A percentile compares a stretch with the other conserved stretches of the same genome.
Evolutionary conservation across 2,329 filamentous ascomycete genomes (phyloP).

Genomic region (Pseudogymnoascus sp.): DNA sequence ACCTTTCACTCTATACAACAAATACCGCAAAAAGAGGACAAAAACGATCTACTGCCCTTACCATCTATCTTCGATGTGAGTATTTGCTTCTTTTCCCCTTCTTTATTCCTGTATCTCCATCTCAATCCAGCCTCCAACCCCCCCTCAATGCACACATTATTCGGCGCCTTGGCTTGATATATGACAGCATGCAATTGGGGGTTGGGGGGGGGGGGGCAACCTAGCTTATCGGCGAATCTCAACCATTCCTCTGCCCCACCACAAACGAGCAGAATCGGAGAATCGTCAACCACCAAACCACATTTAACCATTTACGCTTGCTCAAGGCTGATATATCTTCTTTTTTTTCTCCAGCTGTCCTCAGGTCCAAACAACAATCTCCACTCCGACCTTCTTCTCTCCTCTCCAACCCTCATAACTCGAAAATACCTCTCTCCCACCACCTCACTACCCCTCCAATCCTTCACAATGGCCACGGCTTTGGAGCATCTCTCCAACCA

Average conservation of each 20-base stretch:
- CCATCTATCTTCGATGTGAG: background rate
- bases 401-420: background rate
- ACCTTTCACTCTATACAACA: background rate
- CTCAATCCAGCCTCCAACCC: background rate
- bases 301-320: background rate
- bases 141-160: background rate
- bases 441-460: background rate
- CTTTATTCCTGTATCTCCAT: background rate
- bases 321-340: background rate
- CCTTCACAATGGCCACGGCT: constrained; percentile 46
- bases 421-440: background rate
- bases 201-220: background rate
- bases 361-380: background rate
- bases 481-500: constrained; percentile 80
- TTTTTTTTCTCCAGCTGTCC: background rate
- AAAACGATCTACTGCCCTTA: background rate
- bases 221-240: background rate
- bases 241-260: background rate
- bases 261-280: background rate
- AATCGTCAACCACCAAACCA: background rate
- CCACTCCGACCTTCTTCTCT: background rate
- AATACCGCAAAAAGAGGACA: background rate
- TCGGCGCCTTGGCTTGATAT: background rate
- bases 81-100: background rate
- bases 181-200: background rate